These are phyloP conservation scores for Phylloboletellus chloephorus DNA, from an alignment of 1,284 basidiomycete species.

Conservation along the genomic window DNA sequence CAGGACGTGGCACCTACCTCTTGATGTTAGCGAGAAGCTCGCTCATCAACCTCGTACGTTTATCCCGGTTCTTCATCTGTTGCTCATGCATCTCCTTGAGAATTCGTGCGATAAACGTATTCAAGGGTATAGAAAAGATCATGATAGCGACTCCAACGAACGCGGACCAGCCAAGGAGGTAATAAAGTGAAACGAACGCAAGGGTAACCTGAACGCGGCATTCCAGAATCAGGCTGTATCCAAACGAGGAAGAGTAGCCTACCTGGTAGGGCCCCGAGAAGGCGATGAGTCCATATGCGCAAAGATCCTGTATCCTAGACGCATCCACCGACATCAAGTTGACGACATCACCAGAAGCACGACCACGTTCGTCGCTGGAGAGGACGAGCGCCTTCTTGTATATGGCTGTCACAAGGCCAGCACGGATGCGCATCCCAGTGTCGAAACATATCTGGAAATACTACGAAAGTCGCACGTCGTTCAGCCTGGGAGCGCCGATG, in stretches of 20 bases:
- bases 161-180: conserved; percentile 86
- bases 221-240: neutral
- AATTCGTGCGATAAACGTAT: conserved; percentile 69
- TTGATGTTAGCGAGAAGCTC: conserved; percentile 88
- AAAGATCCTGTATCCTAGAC: conserved; percentile 81
- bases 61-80: conserved; percentile 90
- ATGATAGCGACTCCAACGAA: conserved; percentile 93
- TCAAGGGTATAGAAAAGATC: conserved; percentile 77
- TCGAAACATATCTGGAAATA: conserved; percentile 81
- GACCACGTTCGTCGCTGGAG: conserved; percentile 75
- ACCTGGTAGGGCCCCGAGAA: conserved; percentile 70
- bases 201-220: conserved; percentile 63
- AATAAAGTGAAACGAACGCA: conserved; percentile 86
- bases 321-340: conserved; percentile 91
- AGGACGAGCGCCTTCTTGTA: conserved; percentile 85
- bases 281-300: conserved; percentile 71
- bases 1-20: conserved; percentile 41
- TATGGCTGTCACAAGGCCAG: conserved; percentile 80
- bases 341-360: conserved; percentile 87
- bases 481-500: neutral
- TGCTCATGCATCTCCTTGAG: conserved; percentile 78
- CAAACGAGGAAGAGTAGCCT: conserved; percentile 6
- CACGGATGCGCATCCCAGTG: conserved; percentile 89
- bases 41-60: conserved; percentile 71
- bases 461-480: conserved; percentile 31